A percentile compares a stretch with the other conserved stretches of the same genome.
phyloP scores from a whole-genome alignment of 78 protist species.

The Dictyostelium purpureum region DNA sequence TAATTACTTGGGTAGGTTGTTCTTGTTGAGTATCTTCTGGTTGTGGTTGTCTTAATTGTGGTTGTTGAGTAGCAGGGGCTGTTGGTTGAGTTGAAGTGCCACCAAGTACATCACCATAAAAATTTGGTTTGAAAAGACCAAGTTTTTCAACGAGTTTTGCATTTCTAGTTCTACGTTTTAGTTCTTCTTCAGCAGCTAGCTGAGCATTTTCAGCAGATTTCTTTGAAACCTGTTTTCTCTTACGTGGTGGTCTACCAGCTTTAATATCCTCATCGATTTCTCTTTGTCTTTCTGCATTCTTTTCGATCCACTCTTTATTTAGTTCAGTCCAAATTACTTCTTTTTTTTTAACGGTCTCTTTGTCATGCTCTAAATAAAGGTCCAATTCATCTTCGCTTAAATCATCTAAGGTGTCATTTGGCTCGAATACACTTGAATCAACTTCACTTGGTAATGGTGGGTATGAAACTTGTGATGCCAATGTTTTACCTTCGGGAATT shows the following conservation, averaged over 20 bases:
- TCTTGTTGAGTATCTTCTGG: slow-evolving; percentile 1
- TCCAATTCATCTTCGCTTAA: slow-evolving; percentile 39
- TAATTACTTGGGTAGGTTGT: neutral
- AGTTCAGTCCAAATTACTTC: slow-evolving; percentile 51
- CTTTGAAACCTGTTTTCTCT: slow-evolving; percentile 5
- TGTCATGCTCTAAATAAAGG: slow-evolving; percentile 24
- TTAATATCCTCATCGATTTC: slow-evolving; percentile 38
- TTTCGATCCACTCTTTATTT: slow-evolving; percentile 57
- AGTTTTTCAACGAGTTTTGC: slow-evolving; percentile 33
- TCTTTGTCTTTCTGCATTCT: slow-evolving; percentile 22
- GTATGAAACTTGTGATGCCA: neutral
- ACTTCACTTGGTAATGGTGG: neutral
- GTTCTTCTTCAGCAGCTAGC: slow-evolving; percentile 28
- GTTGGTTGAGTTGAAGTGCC: neutral
- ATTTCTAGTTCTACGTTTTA: slow-evolving; percentile 6
- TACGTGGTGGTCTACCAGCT: slow-evolving; percentile 65
- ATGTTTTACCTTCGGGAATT: neutral
- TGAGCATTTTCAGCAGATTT: slow-evolving; percentile 12
- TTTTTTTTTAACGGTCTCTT: slow-evolving; percentile 18
- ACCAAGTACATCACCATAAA: neutral
- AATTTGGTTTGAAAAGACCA: slow-evolving; percentile 21
- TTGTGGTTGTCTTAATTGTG: slow-evolving; percentile 8
- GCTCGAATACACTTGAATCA: slow-evolving; percentile 28
- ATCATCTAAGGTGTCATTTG: slow-evolving; percentile 22
- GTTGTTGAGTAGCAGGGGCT: neutral